Percentiles rank a stretch among this genome's conserved stretches.
These are phyloP conservation scores for Staphylotrichum longicolle DNA, from an alignment of 495 filamentous ascomycete species.

Conservation along the genomic window DNA sequence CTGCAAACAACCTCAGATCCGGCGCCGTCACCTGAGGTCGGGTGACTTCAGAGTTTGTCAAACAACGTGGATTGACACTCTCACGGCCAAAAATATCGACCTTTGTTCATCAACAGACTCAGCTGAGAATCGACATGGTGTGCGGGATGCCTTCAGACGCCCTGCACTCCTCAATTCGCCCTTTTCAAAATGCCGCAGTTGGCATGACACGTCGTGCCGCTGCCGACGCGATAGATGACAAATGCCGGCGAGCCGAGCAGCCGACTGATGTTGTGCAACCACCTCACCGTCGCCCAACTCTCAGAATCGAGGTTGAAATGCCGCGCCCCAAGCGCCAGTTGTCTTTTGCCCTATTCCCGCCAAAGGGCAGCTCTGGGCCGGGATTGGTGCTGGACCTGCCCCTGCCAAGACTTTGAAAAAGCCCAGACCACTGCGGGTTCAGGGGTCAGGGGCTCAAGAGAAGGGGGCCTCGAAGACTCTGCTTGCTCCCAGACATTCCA, in stretches of 20 bases:
- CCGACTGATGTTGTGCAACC: not conserved
- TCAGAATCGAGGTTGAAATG: not conserved
- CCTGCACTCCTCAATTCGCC: not conserved
- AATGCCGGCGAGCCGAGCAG: conserved; percentile 1
- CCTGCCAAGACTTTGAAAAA: conserved; percentile 8
- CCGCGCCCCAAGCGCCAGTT: not conserved
- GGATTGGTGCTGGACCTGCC: conserved; percentile 1
- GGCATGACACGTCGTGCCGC: not conserved
- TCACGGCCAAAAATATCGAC: no score
- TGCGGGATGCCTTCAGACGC: no score
- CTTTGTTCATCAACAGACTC: no score
- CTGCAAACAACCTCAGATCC: no score
- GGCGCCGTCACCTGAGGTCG: no score
- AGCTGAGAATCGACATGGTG: no score
- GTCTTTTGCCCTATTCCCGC: not conserved
- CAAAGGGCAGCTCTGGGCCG: not conserved
- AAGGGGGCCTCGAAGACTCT: not conserved
- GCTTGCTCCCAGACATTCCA: not conserved
- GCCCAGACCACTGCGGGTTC: not conserved
- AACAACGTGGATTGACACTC: no score
- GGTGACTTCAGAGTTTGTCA: no score
- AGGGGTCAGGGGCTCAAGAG: not conserved
- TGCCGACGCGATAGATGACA: not conserved
- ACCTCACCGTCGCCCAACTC: no score
- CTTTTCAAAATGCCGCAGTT: not conserved